phyloP scores from a whole-genome alignment of 306 rosid species.

The Sechiopsis laciniata region DNA sequence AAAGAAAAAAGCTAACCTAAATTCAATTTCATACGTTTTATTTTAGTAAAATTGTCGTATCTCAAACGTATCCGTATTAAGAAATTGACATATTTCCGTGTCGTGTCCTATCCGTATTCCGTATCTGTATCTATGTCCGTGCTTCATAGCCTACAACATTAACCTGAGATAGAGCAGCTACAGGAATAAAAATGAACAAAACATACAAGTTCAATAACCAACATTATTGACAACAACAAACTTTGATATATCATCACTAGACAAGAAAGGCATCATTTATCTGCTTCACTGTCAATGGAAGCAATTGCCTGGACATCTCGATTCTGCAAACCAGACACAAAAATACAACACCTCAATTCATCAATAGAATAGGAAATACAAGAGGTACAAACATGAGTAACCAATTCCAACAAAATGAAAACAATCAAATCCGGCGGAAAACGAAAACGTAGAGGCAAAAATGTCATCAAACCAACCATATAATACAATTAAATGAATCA shows the following conservation, averaged over 20 bases:
- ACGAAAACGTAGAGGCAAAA: neutral
- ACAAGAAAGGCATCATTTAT: slow-evolving; percentile 38
- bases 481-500: neutral
- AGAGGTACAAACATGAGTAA: neutral
- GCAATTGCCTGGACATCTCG: slow-evolving; percentile 62
- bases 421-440: neutral
- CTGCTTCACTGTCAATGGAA: slow-evolving; percentile 74
- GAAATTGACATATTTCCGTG: too few species aligned
- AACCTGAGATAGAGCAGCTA: slow-evolving; percentile 36
- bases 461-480: neutral
- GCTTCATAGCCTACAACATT: too few species aligned
- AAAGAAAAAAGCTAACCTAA: too few species aligned
- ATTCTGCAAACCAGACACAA: slow-evolving; percentile 40
- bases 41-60: too few species aligned
- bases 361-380: neutral
- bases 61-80: too few species aligned
- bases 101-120: too few species aligned
- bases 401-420: neutral
- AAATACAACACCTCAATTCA: neutral
- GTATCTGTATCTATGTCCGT: too few species aligned
- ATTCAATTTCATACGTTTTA: too few species aligned
- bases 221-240: slow-evolving; percentile 49
- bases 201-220: slow-evolving; percentile 24
- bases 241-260: slow-evolving; percentile 51
- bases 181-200: neutral